These are phyloP conservation scores for Farysia itapuensis DNA, from an alignment of 1,284 basidiomycete genomes.

Conservation along the genomic window DNA sequence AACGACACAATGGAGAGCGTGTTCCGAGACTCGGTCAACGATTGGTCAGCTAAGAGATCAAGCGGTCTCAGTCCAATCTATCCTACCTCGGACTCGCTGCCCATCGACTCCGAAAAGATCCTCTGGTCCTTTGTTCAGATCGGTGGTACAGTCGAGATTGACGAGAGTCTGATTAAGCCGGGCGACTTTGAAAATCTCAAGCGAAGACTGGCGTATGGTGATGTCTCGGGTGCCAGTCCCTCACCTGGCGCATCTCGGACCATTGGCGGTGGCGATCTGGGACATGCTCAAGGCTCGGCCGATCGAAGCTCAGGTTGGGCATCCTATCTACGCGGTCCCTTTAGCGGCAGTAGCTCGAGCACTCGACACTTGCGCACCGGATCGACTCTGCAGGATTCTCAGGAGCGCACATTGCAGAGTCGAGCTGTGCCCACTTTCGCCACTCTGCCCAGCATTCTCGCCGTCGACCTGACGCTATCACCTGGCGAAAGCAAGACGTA, in stretches of 20 bases:
- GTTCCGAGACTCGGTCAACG: conserved; percentile 54
- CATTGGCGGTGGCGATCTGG: conserved; percentile 50
- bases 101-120: conserved; percentile 69
- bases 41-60: conserved; percentile 28
- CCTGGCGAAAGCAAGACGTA: conserved; percentile 79
- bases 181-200: conserved; percentile 61
- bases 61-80: conserved; percentile 34
- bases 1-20: conserved; percentile 61
- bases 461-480: conserved; percentile 73
- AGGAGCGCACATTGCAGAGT: conserved; percentile 51
- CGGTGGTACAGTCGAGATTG: conserved; percentile 68
- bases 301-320: conserved; percentile 16
- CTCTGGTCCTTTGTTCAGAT: conserved; percentile 84
- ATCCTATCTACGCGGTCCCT: conserved; percentile 16
- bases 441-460: conserved; percentile 78
- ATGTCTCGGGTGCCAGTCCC: conserved; percentile 41
- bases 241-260: conserved; percentile 33
- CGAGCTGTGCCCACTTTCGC: conserved; percentile 76
- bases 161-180: conserved; percentile 61
- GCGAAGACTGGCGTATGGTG: conserved; percentile 52
- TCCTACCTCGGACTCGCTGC: conserved; percentile 14
- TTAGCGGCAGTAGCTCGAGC: conserved; percentile 5
- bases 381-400: conserved; percentile 68
- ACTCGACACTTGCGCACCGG: conserved; percentile 59
- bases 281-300: conserved; percentile 21